phyloP scores from a whole-genome alignment of 148 eudicot species.

The Selenicereus undatus region DNA sequence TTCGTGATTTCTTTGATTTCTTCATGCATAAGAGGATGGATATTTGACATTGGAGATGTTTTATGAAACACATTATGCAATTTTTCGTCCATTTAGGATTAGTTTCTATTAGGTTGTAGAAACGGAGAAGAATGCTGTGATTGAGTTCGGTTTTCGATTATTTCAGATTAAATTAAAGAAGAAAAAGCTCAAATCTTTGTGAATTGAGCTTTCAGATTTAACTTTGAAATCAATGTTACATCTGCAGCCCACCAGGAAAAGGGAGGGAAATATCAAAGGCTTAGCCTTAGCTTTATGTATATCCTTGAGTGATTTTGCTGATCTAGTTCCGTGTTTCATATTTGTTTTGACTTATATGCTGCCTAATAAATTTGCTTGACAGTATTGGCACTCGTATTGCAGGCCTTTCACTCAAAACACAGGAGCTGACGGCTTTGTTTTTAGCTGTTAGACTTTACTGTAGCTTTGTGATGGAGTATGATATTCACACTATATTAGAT shows the following conservation, averaged over 20 bases:
- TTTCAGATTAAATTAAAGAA: neutral
- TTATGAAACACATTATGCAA: neutral
- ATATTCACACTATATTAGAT: constrained; percentile 44
- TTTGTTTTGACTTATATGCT: neutral
- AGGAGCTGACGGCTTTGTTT: constrained; percentile 48
- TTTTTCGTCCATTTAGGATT: too few relatives aligned
- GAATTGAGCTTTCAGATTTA: neutral
- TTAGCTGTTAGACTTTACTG: constrained; percentile 42
- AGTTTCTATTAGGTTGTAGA: too few relatives aligned
- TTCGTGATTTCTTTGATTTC: neutral
- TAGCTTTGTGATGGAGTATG: constrained; percentile 51
- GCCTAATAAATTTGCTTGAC: neutral
- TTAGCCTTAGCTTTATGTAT: neutral
- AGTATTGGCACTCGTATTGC: neutral
- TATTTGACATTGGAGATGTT: neutral
- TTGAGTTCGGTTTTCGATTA: neutral
- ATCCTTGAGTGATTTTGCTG: neutral
- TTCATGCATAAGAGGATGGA: neutral
- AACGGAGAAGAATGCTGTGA: neutral
- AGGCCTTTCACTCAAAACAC: constrained; percentile 45
- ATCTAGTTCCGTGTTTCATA: neutral
- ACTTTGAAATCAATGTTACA: neutral
- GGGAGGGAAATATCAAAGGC: neutral
- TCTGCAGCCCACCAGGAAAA: neutral
- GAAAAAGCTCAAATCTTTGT: neutral